phyloP scores from a whole-genome alignment of 768 basidiomycete species.

The Boletus vermiculosoides region DNA sequence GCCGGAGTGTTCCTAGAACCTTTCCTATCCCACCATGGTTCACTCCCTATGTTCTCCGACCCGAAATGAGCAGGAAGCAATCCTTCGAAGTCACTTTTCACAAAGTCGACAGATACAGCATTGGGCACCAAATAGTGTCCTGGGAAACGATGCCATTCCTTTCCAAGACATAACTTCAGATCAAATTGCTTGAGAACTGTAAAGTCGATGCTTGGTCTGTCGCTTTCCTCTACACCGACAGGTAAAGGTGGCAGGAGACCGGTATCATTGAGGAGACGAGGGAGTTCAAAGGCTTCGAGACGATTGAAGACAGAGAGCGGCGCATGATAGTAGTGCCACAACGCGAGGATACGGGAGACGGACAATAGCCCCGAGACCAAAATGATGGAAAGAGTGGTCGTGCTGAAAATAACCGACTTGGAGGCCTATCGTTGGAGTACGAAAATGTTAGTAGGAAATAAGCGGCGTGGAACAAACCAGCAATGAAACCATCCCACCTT shows the following conservation, averaged over 20 bases:
- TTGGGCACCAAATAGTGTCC: slow-evolving; percentile 86
- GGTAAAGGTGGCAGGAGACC: slow-evolving; percentile 55
- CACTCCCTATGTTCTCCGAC: slow-evolving; percentile 25
- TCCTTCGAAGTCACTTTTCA: slow-evolving; percentile 91
- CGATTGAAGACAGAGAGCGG: slow-evolving; percentile 69
- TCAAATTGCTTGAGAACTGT: slow-evolving; percentile 65
- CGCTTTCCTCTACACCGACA: slow-evolving; percentile 43
- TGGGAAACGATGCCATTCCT: slow-evolving; percentile 97
- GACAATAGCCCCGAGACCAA: slow-evolving; percentile 69
- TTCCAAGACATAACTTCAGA: slow-evolving; percentile 80
- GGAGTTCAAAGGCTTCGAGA: slow-evolving; percentile 78
- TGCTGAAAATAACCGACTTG: slow-evolving; percentile 69
- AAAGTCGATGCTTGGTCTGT: slow-evolving; percentile 56
- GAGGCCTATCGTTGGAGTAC: slow-evolving; percentile 57
- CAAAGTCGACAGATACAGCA: slow-evolving; percentile 77
- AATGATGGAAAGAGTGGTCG: slow-evolving; percentile 70
- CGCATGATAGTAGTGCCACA: slow-evolving; percentile 88
- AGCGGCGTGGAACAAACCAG: neutral
- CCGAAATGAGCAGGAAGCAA: slow-evolving; percentile 83
- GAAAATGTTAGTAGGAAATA: neutral
- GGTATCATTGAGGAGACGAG: slow-evolving; percentile 72
- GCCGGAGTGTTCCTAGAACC: slow-evolving; percentile 60
- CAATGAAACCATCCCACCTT: slow-evolving; percentile 48
- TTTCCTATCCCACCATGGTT: slow-evolving; percentile 39
- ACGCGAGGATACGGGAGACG: slow-evolving; percentile 73